Base-by-base conservation (phyloP, 2,329 filamentous ascomycete genomes). In the Clarireedia sp. region DNA sequence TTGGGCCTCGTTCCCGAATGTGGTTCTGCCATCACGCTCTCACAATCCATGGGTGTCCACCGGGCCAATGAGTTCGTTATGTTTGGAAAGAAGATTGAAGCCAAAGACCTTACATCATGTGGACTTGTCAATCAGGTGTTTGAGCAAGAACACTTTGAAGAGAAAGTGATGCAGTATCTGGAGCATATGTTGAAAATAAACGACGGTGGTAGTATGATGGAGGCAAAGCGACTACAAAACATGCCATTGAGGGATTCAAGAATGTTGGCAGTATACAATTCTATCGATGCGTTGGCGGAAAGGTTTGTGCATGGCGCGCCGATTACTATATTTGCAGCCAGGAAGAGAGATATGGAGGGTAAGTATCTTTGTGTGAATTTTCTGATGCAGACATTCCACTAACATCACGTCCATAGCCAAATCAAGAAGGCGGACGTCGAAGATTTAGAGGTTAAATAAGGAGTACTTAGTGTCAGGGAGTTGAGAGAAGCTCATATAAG, bases 171-270 rank as follows among this genome's bases (percentile, higher is more conserved):
- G 1, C 62, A 58, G 44, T 78, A 74, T 55, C 60, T 78, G 57
- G 65, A 73, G 43, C 71, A 67, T 21, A 72, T 76, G 64, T 59
- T 78, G 41, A 63, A 63, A 2, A 48, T 69, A 0, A 78, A 77
- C 64, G 75, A 78, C 67, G 75, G 75, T 19, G 74, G 73, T 66
- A 76, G 74, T 62, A 77, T 78, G 75, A 75, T 77, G 63, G 75
- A 78, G 70, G 71, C 69, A 62, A 78, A 78, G 68, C 69, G 75
- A 62, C 61, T 78, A 64, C 73, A 75, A 65, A 78, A 78, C 67
- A 68, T 69, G 5, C 70, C 70, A 12, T 63, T 76, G 47, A 66
- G 75, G 54, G 71, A 72, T 60, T 69, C 65, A 54, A 69, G 76
- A 55, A 62, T 78, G 62, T 58, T 76, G 12, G 75, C 75, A 0